Percentiles rank a stretch among this genome's conserved stretches.
These are phyloP conservation scores for Cyclanthera cordifolia DNA, from an alignment of 306 rosid species.

Conservation along the genomic window DNA sequence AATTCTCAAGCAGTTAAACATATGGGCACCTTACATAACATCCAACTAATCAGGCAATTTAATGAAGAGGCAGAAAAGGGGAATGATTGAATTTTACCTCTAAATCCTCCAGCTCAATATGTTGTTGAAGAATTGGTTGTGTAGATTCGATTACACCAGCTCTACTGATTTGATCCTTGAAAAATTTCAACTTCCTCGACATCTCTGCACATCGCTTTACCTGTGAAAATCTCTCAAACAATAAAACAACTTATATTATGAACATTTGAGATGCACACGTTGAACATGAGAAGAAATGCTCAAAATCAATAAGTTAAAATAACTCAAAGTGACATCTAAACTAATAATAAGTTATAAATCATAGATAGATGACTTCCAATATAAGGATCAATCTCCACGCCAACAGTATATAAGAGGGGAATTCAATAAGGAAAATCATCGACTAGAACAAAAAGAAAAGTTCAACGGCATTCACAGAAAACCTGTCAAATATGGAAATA, in stretches of 20 bases:
- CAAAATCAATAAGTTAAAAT: background rate
- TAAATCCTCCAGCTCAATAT: constrained; percentile 71
- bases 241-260: constrained; percentile 3
- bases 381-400: background rate
- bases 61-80: constrained; percentile 8
- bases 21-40: background rate
- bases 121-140: constrained; percentile 52
- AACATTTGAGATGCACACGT: constrained; percentile 2
- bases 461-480: background rate
- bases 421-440: background rate
- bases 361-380: no score
- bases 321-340: background rate
- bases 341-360: background rate
- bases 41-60: background rate
- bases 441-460: background rate
- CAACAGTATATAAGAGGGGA: background rate
- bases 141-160: constrained; percentile 56
- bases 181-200: constrained; percentile 85
- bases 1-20: background rate
- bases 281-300: background rate
- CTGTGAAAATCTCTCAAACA: constrained; percentile 32
- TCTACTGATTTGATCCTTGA: constrained; percentile 84
- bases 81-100: constrained; percentile 45
- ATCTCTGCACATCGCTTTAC: constrained; percentile 98
- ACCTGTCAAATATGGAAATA: constrained; percentile 1